Evolutionary conservation across 169 alveolate genomes (phyloP).

Genomic region (Cryptosporidium sp.): DNA sequence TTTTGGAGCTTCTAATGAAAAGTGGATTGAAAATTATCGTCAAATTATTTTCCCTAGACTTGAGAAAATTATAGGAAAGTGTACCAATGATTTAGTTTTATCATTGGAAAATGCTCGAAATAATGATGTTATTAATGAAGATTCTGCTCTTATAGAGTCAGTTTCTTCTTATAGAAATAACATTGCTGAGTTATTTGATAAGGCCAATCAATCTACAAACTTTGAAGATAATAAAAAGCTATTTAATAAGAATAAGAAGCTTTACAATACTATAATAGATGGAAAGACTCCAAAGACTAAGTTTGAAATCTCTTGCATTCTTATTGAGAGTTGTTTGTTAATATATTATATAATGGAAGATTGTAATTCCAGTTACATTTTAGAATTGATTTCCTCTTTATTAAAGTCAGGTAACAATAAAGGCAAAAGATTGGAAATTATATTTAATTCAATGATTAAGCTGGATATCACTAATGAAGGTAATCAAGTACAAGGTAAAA

Average conservation of each 20-base stretch:
- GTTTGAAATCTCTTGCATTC: background rate
- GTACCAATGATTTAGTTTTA: constrained; percentile 2
- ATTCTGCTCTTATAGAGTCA: background rate
- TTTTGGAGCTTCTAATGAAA: constrained; percentile 17
- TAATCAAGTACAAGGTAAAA: background rate
- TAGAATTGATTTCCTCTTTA: background rate
- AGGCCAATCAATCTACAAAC: background rate
- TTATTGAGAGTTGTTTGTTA: constrained; percentile 18
- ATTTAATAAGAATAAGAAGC: background rate
- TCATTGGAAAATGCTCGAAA: background rate
- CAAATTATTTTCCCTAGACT: constrained; percentile 49
- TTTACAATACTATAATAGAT: background rate
- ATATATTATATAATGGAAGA: constrained; percentile 39
- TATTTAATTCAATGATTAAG: constrained; percentile 2
- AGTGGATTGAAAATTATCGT: constrained; percentile 50
- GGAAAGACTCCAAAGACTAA: background rate
- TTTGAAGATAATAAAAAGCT: background rate
- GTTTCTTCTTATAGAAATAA: background rate
- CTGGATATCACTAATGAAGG: constrained; percentile 12
- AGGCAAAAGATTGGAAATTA: background rate
- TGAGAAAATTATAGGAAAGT: constrained; percentile 29
- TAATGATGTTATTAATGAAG: background rate
- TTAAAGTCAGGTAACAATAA: background rate
- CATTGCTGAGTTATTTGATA: background rate
- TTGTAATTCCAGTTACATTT: constrained; percentile 21